phyloP scores from a whole-genome alignment of 2,329 filamentous ascomycete genomes.

The Talaromyces sp. region DNA sequence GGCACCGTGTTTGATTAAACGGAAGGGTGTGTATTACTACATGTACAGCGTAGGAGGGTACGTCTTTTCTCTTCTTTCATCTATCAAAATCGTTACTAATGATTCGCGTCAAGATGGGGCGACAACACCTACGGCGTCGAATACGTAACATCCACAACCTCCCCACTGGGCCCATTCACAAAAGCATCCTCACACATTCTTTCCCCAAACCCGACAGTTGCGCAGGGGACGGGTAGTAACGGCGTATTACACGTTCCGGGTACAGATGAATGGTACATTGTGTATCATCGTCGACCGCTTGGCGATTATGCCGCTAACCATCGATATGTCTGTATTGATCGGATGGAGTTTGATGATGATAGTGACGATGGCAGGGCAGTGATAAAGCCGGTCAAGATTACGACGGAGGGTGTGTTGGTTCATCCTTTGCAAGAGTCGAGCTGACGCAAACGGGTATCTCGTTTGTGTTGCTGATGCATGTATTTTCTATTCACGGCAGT shows the following conservation, averaged over 20 bases:
- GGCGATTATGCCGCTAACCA: conserved; percentile 45
- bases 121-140: conserved; percentile 45
- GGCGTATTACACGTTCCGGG: conserved; percentile 35
- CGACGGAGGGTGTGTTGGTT: conserved; percentile 24
- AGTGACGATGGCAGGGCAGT: conserved; percentile 32
- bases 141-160: conserved; percentile 37
- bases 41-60: conserved; percentile 43
- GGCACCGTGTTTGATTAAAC: conserved; percentile 43
- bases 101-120: conserved; percentile 35
- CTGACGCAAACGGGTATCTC: background rate
- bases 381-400: conserved; percentile 37
- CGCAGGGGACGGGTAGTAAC: conserved; percentile 39
- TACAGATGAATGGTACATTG: conserved; percentile 43
- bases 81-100: background rate
- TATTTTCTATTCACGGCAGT: background rate
- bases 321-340: conserved; percentile 46
- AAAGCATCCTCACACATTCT: conserved; percentile 29
- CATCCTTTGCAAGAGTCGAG: conserved; percentile 21
- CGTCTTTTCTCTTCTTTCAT: conserved; percentile 12
- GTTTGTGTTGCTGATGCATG: background rate
- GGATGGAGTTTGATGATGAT: conserved; percentile 44
- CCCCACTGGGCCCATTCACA: conserved; percentile 41
- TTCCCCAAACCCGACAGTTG: conserved; percentile 21
- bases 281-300: conserved; percentile 45
- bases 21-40: conserved; percentile 40